Conservation (phyloP, 2,329 filamentous ascomycete species). For the Ceratocystis diversiconidia region DNA sequence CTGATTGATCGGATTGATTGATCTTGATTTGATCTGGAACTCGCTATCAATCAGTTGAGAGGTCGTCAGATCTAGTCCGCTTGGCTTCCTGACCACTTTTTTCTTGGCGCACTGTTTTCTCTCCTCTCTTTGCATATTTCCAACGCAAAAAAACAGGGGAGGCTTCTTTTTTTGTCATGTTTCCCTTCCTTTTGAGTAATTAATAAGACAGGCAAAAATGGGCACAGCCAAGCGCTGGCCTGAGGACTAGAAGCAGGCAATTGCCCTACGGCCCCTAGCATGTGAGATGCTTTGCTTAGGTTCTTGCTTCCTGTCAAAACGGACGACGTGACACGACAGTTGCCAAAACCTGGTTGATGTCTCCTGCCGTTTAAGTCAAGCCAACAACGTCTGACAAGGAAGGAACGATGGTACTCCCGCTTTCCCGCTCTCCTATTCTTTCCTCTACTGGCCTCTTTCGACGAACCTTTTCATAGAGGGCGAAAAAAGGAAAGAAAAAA, state of each 20-base stretch:
- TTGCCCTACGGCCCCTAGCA: neutral
- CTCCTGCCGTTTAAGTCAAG: neutral
- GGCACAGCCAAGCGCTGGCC: neutral
- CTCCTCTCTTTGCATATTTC: neutral
- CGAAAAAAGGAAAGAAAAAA: neutral
- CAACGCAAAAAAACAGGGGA: neutral
- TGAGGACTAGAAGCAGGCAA: neutral
- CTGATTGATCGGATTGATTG: neutral
- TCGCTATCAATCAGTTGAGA: slow-evolving; percentile 10
- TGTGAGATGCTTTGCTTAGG: neutral
- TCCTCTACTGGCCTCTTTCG: neutral
- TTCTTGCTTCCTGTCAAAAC: neutral
- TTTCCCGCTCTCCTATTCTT: neutral
- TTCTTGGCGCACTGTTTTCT: slow-evolving; percentile 6
- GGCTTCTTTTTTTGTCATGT: neutral
- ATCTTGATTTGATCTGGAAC: neutral
- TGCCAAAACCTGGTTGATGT: neutral
- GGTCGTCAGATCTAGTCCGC: neutral
- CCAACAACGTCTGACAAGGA: neutral
- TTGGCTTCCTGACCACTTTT: neutral
- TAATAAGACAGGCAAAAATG: neutral
- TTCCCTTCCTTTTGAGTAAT: too few species aligned
- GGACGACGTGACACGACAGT: neutral
- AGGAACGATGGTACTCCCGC: neutral
- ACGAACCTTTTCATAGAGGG: too few species aligned